Conservation (phyloP, 2,329 filamentous ascomycete species). For the Phaeophleospora eucalypticola region DNA sequence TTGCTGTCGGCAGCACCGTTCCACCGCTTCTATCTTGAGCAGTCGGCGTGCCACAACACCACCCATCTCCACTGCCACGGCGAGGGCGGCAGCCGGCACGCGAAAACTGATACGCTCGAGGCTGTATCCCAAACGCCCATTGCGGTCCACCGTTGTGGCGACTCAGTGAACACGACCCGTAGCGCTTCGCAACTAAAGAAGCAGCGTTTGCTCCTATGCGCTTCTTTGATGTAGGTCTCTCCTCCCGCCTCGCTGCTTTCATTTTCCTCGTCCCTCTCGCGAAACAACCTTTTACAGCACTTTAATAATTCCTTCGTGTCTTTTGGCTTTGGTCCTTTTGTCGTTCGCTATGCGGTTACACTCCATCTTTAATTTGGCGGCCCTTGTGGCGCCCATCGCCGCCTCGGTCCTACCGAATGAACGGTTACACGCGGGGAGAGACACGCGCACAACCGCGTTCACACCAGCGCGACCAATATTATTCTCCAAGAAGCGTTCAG, state of each 20-base stretch:
- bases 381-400: constrained; percentile 5
- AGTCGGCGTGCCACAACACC: constrained; percentile 7
- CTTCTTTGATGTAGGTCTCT: constrained; percentile 2
- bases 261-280: constrained; percentile 1
- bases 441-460: constrained; percentile 1
- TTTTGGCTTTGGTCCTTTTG: not conserved
- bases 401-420: constrained; percentile 4
- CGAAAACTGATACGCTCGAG: constrained; percentile 8
- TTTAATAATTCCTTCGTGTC: not conserved
- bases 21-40: constrained; percentile 9
- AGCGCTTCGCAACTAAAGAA: constrained; percentile 2
- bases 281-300: not conserved
- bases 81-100: constrained; percentile 5
- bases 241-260: no score
- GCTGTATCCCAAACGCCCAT: not conserved
- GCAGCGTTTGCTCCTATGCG: not conserved
- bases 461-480: constrained; percentile 7
- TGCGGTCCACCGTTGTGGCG: not conserved
- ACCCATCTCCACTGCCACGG: constrained; percentile 1
- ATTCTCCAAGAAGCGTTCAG: not conserved
- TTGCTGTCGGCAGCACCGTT: constrained; percentile 2
- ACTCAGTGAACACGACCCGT: not conserved
- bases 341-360: constrained; percentile 9
- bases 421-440: not conserved
- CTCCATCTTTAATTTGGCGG: constrained; percentile 7